These are phyloP conservation scores for Trichosporon sp. DNA, from an alignment of 1,284 basidiomycete species.

Conservation along the genomic window DNA sequence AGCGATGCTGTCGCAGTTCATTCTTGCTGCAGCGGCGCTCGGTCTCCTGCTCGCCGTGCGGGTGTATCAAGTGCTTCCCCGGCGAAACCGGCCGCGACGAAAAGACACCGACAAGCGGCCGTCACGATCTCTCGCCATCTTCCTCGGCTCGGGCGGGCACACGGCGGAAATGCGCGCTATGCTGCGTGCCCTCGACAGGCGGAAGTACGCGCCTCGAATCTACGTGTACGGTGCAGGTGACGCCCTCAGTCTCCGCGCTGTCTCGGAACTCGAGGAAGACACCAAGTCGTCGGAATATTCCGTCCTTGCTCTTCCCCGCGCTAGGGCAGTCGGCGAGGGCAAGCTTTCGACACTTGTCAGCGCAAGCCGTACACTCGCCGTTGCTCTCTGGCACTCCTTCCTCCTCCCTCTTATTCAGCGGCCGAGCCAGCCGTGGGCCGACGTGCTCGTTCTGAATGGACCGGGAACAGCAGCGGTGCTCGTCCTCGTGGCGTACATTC, in stretches of 20 bases:
- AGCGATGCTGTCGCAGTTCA: neutral
- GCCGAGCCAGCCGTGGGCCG: constrained; percentile 62
- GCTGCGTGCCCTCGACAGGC: constrained; percentile 72
- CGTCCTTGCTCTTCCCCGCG: constrained; percentile 75
- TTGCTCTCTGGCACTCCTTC: constrained; percentile 65
- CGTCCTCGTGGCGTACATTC: constrained; percentile 70
- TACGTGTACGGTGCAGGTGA: constrained; percentile 88
- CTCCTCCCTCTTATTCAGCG: constrained; percentile 58
- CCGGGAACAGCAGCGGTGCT: constrained; percentile 91
- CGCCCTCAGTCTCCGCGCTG: constrained; percentile 58
- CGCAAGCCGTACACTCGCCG: constrained; percentile 64
- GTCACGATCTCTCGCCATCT: constrained; percentile 58
- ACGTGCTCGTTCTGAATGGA: constrained; percentile 87
- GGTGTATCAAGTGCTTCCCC: constrained; percentile 7
- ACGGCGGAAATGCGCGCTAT: constrained; percentile 84
- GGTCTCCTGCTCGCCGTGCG: neutral
- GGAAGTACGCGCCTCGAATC: constrained; percentile 72
- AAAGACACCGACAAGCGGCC: neutral
- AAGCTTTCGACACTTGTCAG: constrained; percentile 69
- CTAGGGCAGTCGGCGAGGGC: constrained; percentile 78
- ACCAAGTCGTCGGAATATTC: constrained; percentile 43
- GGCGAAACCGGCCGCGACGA: neutral
- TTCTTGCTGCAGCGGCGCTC: neutral
- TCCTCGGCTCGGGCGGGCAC: constrained; percentile 82
- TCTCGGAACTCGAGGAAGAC: constrained; percentile 64